Evolutionary conservation across 1,139 yeast species (phyloP), one percentile per base, ranked within the genome.

Genomic region (Hansenula anomala): DNA sequence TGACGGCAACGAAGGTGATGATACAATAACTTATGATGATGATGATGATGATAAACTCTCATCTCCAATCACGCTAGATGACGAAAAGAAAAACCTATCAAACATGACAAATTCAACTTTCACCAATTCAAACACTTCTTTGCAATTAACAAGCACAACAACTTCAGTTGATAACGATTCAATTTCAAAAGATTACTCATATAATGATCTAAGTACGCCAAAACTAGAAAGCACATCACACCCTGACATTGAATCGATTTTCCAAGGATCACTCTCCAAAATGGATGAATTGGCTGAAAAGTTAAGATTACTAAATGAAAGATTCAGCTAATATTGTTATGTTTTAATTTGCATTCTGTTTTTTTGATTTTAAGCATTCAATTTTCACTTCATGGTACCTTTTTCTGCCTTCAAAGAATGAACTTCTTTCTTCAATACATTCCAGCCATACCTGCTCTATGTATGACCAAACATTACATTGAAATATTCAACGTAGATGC

Each of bases 241-340:
- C 47, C 73, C 75, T 3, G 57, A 61, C n/a, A 65, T 73, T 5
- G 64, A 64, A 22, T 63, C 63, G 27, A 60, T 75, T 44, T 77
- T 75, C 56, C 60, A 67, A 47, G 78, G 79, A 2, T 60, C 78
- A 8, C 60, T 76, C 37, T 60, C 60, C 14, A 70, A 67, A 48
- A 66, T 78, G 48, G 76, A 75, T 42, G 64, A 61, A 37, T 58
- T 77, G 34, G 49, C 44, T 16, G 45, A 47, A 27, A 43, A 38
- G 36, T 27, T 52, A 17, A 44, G 39, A 28, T 24, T 36, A 20
- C 38, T 53, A 15, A 41, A 44, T 29, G 42, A 42, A 16, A 37
- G 39, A 14, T 32, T 32, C 8, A 32, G 16, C 13, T 32, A 20
- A 20, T 20, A 20, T 6, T 20, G 22, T 20, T n/a, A n/a, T n/a